These are phyloP conservation scores for Phlebiopsis flavidoalba DNA, from an alignment of 768 basidiomycete genomes.

Conservation along the genomic window DNA sequence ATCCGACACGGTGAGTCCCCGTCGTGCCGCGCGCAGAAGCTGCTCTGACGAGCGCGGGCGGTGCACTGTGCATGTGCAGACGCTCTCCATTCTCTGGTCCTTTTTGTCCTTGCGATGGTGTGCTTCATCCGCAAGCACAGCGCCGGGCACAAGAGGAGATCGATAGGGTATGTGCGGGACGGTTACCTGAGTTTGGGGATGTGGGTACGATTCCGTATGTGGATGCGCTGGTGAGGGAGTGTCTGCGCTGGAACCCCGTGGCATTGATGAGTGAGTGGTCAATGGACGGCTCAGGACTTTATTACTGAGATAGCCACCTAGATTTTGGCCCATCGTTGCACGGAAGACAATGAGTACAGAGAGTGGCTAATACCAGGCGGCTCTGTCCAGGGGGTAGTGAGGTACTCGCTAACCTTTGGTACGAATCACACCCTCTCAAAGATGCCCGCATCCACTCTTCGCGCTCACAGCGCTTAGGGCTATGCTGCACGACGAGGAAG, in stretches of 20 bases:
- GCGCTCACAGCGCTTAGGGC: constrained; percentile 5
- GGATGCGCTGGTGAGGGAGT: constrained; percentile 30
- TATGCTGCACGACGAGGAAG: constrained; percentile 12
- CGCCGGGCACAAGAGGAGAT: neutral
- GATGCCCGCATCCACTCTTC: neutral
- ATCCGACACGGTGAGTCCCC: constrained; percentile 10
- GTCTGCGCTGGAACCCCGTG: constrained; percentile 11
- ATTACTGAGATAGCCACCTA: neutral
- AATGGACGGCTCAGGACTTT: neutral
- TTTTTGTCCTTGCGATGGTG: neutral
- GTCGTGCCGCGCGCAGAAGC: neutral
- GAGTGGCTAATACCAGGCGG: constrained; percentile 1
- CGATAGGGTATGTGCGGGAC: neutral
- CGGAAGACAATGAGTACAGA: constrained; percentile 22
- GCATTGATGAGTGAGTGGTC: neutral
- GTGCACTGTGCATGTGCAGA: neutral
- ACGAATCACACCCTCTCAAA: neutral
- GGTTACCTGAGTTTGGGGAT: constrained; percentile 21
- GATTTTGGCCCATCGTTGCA: neutral
- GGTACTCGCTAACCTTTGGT: constrained; percentile 7
- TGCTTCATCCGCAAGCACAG: neutral
- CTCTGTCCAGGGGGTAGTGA: too few species aligned
- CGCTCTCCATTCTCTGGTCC: constrained; percentile 9
- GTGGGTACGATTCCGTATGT: constrained; percentile 20
- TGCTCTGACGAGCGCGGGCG: neutral